Evolutionary conservation across 1,284 basidiomycete genomes (phyloP), one percentile per base, ranked within the genome.

Genomic region (Gymnopus androsaceus): DNA sequence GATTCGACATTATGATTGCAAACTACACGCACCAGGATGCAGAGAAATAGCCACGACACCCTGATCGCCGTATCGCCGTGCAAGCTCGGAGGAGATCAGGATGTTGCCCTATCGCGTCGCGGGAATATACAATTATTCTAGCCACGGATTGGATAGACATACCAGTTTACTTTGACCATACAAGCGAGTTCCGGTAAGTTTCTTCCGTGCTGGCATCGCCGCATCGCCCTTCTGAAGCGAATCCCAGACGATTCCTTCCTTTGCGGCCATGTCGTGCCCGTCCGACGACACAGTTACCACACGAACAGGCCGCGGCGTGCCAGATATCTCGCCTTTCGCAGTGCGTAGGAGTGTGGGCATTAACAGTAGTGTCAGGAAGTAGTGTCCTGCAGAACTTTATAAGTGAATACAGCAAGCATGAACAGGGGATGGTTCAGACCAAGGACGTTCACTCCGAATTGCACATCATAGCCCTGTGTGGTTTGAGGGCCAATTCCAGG

Each of bases 161-260:
- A 71, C 81, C 61, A 76, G 74, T 69, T 83, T 82, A 57, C 72
- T 75, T 63, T 81, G 76, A 19, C 61, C 64, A 59, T 84, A 81
- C 15, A 80, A 69, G 55, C 51, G 23, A 54, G 36, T 34, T n/a
- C 41, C 58, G 17, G 51, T 51, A 3, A 64, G 41, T 37, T 70
- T 70, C 40, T 61, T 72, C 12, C 78, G 63, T n/a, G 62, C 64
- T 0, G 69, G 65, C 7, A 36, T 4, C 27, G 46, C 31, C 12
- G 46, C 46, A 25, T 36, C 46, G 8, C 69, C 64, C 48, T 74
- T 75, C 49, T 70, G 72, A 56, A 81, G 67, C 0, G 74, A 69
- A 14, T 72, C 65, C 49, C 66, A 75, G 46, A 69, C 49, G 44
- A 66, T 48, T 8, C 69, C 64, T 45, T 74, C 75, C 61, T 33